phyloP scores from a whole-genome alignment of 1,284 basidiomycete genomes.

The Gomphus bonarii region DNA sequence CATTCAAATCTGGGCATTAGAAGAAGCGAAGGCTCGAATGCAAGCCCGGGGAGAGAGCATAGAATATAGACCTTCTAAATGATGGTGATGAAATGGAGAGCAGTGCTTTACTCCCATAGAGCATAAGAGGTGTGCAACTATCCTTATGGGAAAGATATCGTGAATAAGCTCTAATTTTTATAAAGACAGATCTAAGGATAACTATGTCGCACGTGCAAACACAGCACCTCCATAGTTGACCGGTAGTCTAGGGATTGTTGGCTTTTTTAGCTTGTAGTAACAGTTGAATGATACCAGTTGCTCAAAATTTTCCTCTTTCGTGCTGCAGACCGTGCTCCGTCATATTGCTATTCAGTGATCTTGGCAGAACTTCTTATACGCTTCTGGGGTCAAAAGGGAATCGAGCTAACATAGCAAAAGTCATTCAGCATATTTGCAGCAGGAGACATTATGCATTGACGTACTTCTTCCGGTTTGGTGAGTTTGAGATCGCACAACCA shows the following conservation, averaged over 20 bases:
- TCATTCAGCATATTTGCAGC: background rate
- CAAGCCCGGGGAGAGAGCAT: constrained; percentile 80
- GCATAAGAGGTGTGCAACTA: background rate
- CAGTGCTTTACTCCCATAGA: background rate
- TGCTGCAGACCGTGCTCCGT: background rate
- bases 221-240: background rate
- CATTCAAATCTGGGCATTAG: constrained; percentile 83
- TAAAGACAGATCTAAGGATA: background rate
- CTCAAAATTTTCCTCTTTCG: constrained; percentile 2
- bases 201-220: background rate
- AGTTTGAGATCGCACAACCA: constrained; percentile 95
- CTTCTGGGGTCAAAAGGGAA: constrained; percentile 62
- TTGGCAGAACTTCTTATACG: constrained; percentile 71
- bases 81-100: background rate
- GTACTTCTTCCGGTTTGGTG: constrained; percentile 64
- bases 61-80: constrained; percentile 51
- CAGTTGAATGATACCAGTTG: constrained; percentile 18
- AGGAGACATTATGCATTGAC: constrained; percentile 11
- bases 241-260: background rate
- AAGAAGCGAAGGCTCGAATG: constrained; percentile 83
- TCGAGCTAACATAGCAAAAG: constrained; percentile 45
- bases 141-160: background rate
- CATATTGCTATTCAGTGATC: background rate
- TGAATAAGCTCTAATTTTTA: background rate
- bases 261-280: constrained; percentile 17